A percentile compares a stretch with the other conserved stretches of the same genome.
Conservation (phyloP, 2,329 filamentous ascomycete species). For the Claviceps fusiformis region DNA sequence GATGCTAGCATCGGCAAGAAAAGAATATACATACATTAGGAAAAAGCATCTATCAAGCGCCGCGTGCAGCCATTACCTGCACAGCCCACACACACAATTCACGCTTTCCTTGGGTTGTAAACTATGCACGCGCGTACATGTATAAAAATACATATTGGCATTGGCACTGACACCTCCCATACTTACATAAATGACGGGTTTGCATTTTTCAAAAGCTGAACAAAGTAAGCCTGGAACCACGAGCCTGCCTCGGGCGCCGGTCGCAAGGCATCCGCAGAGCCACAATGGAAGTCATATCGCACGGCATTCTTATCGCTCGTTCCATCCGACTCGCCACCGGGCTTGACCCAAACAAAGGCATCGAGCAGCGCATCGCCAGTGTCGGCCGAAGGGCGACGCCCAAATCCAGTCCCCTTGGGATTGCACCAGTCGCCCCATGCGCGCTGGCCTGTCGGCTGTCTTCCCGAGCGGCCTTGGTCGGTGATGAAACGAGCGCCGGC, state of each 20-base stretch:
- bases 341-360: slow-evolving; percentile 60
- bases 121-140: too few species aligned
- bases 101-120: too few species aligned
- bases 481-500: slow-evolving; percentile 31
- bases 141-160: too few species aligned
- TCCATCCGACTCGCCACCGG: slow-evolving; percentile 42
- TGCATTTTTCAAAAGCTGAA: slow-evolving; percentile 40
- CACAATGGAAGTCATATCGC: slow-evolving; percentile 23
- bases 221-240: slow-evolving; percentile 53
- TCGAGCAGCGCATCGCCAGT: slow-evolving; percentile 47
- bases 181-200: slow-evolving; percentile 32
- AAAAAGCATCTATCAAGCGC: too few species aligned
- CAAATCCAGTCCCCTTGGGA: slow-evolving; percentile 48
- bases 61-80: too few species aligned
- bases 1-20: neutral
- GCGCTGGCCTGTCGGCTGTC: slow-evolving; percentile 47
- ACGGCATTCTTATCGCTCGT: slow-evolving; percentile 12
- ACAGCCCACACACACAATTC: too few species aligned
- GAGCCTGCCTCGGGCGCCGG: slow-evolving; percentile 57
- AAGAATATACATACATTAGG: too few species aligned
- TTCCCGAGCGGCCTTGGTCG: slow-evolving; percentile 38
- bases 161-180: neutral
- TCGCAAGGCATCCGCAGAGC: slow-evolving; percentile 36
- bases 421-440: slow-evolving; percentile 59
- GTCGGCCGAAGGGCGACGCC: slow-evolving; percentile 46